Evolutionary conservation across 2,329 filamentous ascomycete genomes (phyloP).

Genomic region (Epicoccum nigrum): DNA sequence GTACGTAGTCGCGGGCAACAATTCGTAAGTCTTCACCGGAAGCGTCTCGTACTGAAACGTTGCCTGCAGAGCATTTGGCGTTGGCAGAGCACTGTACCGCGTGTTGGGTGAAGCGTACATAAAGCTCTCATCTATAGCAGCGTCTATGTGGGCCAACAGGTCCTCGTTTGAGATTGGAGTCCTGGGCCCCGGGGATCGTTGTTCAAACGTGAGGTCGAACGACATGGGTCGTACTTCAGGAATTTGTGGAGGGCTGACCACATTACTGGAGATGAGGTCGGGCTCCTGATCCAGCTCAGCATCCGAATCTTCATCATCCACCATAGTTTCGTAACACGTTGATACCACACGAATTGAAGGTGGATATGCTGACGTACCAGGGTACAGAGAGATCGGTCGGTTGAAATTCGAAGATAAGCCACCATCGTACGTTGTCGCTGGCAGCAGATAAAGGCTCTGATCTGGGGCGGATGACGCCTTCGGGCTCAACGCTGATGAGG

Average conservation of each 20-base stretch:
- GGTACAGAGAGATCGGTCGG: slow-evolving; percentile 13
- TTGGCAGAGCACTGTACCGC: slow-evolving; percentile 4
- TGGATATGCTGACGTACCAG: background rate
- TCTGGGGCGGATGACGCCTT: slow-evolving; percentile 21
- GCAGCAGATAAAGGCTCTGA: slow-evolving; percentile 24
- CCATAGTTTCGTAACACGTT: slow-evolving; percentile 10
- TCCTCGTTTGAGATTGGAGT: slow-evolving; percentile 20
- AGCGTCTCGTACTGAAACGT: background rate
- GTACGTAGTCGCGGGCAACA: slow-evolving; percentile 7
- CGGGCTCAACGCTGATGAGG: slow-evolving; percentile 1
- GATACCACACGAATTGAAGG: slow-evolving; percentile 18
- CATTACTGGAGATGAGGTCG: background rate
- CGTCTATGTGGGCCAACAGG: slow-evolving; percentile 32
- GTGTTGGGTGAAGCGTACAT: slow-evolving; percentile 19
- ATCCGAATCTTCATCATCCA: slow-evolving; percentile 1
- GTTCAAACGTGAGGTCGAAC: slow-evolving; percentile 26
- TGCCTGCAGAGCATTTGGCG: slow-evolving; percentile 2
- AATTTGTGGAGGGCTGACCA: slow-evolving; percentile 2
- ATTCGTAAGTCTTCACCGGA: slow-evolving; percentile 20
- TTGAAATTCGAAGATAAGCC: slow-evolving; percentile 15
- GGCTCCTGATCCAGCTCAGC: slow-evolving; percentile 1
- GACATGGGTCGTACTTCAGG: slow-evolving; percentile 19
- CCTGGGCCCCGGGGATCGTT: slow-evolving; percentile 11
- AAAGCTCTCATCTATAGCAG: slow-evolving; percentile 34
- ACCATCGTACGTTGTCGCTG: slow-evolving; percentile 32